Conservation (phyloP, 345 rosid genomes). For the Hevea brasiliensis region DNA sequence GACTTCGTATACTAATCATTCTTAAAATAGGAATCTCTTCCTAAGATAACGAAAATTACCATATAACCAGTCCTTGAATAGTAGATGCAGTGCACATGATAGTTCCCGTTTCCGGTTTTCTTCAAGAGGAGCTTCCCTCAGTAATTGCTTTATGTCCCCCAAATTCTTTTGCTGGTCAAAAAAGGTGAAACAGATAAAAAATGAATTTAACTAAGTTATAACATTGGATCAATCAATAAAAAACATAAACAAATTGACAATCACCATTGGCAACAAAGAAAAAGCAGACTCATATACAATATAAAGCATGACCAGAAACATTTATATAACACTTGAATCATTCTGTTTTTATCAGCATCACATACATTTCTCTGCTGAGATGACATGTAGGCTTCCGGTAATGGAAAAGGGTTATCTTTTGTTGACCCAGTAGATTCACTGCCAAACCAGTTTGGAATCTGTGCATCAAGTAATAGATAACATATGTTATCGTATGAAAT, state of each 20-base stretch:
- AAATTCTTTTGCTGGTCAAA: slow-evolving; percentile 65
- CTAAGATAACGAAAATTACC: slow-evolving; percentile 44
- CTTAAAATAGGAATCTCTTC: no score
- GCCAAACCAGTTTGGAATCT: slow-evolving; percentile 95
- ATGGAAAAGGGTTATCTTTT: slow-evolving; percentile 78
- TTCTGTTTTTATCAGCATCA: slow-evolving; percentile 13
- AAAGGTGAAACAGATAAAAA: neutral
- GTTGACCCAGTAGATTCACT: slow-evolving; percentile 70
- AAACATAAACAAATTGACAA: slow-evolving; percentile 2
- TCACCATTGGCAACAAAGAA: slow-evolving; percentile 3
- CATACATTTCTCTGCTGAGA: slow-evolving; percentile 84
- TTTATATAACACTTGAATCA: slow-evolving; percentile 4
- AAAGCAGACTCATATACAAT: slow-evolving; percentile 2
- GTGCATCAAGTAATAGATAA: slow-evolving; percentile 23
- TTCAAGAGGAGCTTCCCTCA: slow-evolving; percentile 79
- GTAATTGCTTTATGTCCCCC: slow-evolving; percentile 66
- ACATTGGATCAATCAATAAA: slow-evolving; percentile 5
- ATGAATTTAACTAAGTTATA: neutral
- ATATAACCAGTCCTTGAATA: slow-evolving; percentile 96
- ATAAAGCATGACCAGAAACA: neutral
- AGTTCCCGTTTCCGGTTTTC: slow-evolving; percentile 85
- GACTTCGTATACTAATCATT: neutral
- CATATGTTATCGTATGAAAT: neutral
- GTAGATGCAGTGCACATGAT: slow-evolving; percentile 81
- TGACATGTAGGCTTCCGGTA: slow-evolving; percentile 69